Conservation (phyloP, 345 rosid genomes). For the Linum usitatissimum region DNA sequence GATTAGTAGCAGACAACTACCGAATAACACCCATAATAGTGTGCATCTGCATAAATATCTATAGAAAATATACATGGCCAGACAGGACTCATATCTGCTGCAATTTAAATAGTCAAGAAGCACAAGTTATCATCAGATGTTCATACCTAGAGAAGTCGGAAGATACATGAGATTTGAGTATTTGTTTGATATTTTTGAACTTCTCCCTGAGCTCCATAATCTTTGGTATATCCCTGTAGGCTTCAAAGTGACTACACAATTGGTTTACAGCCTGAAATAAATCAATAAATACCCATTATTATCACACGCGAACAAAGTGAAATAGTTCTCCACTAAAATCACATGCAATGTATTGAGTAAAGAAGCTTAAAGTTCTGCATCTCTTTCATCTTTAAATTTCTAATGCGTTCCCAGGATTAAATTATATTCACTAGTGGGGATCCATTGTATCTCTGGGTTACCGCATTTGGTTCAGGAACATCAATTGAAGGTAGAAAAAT, state of each 20-base stretch:
- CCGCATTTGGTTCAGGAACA: too few relatives aligned
- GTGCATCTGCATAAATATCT: neutral
- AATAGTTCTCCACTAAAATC: neutral
- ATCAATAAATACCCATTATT: slow-evolving; percentile 9
- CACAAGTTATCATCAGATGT: neutral
- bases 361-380: too few relatives aligned
- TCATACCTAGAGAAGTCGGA: slow-evolving; percentile 92
- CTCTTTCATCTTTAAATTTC: too few relatives aligned
- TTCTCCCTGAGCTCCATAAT: slow-evolving; percentile 94
- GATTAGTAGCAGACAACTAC: neutral
- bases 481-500: too few relatives aligned
- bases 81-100: neutral
- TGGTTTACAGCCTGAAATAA: slow-evolving; percentile 93
- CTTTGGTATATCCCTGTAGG: slow-evolving; percentile 92
- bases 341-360: too few relatives aligned
- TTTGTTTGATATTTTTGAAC: slow-evolving; percentile 86
- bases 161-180: slow-evolving; percentile 88
- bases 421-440: too few relatives aligned
- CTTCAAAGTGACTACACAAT: slow-evolving; percentile 93
- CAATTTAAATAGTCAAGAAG: neutral
- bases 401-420: too few relatives aligned
- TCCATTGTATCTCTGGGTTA: too few relatives aligned
- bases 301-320: neutral
- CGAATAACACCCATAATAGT: too few relatives aligned
- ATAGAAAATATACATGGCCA: neutral